Base-by-base conservation (phyloP, 768 basidiomycete species). In the Filobasidium wieringae region DNA sequence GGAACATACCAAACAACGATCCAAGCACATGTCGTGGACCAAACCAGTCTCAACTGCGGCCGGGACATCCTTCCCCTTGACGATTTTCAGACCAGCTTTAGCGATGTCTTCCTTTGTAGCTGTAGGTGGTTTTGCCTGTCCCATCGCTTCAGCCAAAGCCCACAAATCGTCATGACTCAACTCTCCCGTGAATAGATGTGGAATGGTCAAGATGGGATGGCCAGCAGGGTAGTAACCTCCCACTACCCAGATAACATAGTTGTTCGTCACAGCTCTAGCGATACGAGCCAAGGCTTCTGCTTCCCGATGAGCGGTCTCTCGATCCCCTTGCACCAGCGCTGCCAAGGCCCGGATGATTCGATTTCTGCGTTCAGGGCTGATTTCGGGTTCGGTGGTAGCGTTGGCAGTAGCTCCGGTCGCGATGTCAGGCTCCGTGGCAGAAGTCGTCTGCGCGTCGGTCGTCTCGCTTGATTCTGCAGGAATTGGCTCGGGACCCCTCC, bases 141-240 rank as follows among this genome's bases (percentile, higher is more conserved):
- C 71, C 61, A 72, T 60, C 30, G 68, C 55, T 51, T 72, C 67
- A 27, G 68, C 59, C 24, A 72, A 36, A 29, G 60, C 55, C 57
- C 59, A 68, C 51, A 66, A 78, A 17, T 79, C 81, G 24, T 85
- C 86, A n/a, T 74, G 67, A 31, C 64, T 63, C 31, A 69, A 67
- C 30, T 70, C 71, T 7, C 74, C 76, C 24, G 70, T 70, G 30
- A 76, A 57, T 15, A 76, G 60, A 37, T 68, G 66, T 0, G 76
- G 76, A 17, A 73, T 68, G 0, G 83, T 85, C 40, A 93, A 82
- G 61, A 96, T 84, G 51, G 82, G 86, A 70, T 93, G 90, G 65
- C 87, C 83, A 14, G 86, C 84, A 0, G 89, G 88, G 69, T 93
- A 95, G 67, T 90, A 88, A n/a, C 90, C 90, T 14, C 75, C 75